Percentiles rank a stretch among this genome's conserved stretches.
Conservation (phyloP, 2,329 filamentous ascomycete genomes). For the Sclerotinia sclerotiorum region DNA sequence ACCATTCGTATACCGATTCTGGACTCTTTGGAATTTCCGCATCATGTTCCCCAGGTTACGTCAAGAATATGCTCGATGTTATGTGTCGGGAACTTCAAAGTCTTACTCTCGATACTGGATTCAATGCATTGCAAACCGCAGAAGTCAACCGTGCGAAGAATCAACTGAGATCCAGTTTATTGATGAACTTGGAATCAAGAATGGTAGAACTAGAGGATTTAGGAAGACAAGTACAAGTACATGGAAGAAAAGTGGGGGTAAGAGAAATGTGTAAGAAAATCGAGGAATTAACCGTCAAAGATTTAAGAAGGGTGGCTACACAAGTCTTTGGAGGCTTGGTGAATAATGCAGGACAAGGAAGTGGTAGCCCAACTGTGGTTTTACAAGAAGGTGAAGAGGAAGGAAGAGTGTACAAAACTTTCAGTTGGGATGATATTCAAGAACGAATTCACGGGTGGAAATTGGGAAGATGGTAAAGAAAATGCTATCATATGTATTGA, state of each 20-base stretch:
- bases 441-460: slow-evolving; percentile 81
- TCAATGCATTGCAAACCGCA: slow-evolving; percentile 64
- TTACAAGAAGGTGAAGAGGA: slow-evolving; percentile 80
- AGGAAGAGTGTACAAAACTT: slow-evolving; percentile 61
- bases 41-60: slow-evolving; percentile 76
- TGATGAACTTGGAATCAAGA: slow-evolving; percentile 96
- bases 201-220: slow-evolving; percentile 98
- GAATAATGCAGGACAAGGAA: slow-evolving; percentile 72
- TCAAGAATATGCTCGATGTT: slow-evolving; percentile 84
- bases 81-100: slow-evolving; percentile 88
- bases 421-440: slow-evolving; percentile 89
- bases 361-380: slow-evolving; percentile 89
- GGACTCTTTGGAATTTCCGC: slow-evolving; percentile 93
- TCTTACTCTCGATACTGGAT: slow-evolving; percentile 74
- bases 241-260: slow-evolving; percentile 87
- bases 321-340: slow-evolving; percentile 76
- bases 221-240: slow-evolving; percentile 93
- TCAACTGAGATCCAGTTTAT: slow-evolving; percentile 80
- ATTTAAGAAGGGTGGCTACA: slow-evolving; percentile 78
- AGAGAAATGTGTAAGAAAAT: slow-evolving; percentile 91
- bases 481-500: background rate
- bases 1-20: slow-evolving; percentile 94
- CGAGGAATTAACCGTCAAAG: slow-evolving; percentile 73
- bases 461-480: slow-evolving; percentile 63
- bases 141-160: slow-evolving; percentile 97